Base-by-base conservation (phyloP, 2,329 filamentous ascomycete genomes). In the Zopfia rhizophila region DNA sequence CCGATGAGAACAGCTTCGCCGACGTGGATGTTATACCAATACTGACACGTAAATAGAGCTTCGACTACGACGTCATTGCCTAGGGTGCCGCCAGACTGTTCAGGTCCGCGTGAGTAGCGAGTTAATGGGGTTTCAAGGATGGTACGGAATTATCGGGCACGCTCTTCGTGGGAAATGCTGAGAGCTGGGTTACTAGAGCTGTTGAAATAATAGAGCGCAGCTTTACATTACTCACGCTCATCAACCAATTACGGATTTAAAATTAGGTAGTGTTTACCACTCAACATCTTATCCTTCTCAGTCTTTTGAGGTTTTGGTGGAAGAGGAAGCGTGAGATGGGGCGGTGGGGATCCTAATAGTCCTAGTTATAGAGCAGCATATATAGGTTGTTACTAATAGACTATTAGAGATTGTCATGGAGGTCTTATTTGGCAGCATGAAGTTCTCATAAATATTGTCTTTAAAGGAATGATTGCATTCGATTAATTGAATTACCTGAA, bases 21-120 rank as follows among this genome's bases (percentile, higher is more conserved):
- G 55, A 97, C 88, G 33, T 82, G 81, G 61, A 96, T 88, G 69
- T 97, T 96, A 74, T 95, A 96, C 1, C 92, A 92, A 64, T 95
- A 96, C 64, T 96, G n/a, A n/a, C 91, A 96, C 30, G 81, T 86
- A 69, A 97, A 96, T 0, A 91, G 91, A 2, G 88, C 84, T 65
- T 96, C 91, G 23, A 97, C 88, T 25, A 87, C 79, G 3, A 88
- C 87, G 45, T 87, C 84, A n/a, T 86, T 82, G 13, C 90, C 90
- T 4, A 93, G 82, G 13, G 77, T 81, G 47, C 82, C 89, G 35
- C 5, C 18, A 18, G 25, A 47, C 12, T 32, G 29, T 25, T 19
- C 8, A 36, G 66, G 53, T n/a, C n/a, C n/a, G n/a, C n/a, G n/a
- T n/a, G n/a, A n/a, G n/a, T n/a, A 28, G 10, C 32, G 25, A 4